phyloP scores from a whole-genome alignment of 2,329 filamentous ascomycete genomes.

The Penicillium aurantiogriseum region DNA sequence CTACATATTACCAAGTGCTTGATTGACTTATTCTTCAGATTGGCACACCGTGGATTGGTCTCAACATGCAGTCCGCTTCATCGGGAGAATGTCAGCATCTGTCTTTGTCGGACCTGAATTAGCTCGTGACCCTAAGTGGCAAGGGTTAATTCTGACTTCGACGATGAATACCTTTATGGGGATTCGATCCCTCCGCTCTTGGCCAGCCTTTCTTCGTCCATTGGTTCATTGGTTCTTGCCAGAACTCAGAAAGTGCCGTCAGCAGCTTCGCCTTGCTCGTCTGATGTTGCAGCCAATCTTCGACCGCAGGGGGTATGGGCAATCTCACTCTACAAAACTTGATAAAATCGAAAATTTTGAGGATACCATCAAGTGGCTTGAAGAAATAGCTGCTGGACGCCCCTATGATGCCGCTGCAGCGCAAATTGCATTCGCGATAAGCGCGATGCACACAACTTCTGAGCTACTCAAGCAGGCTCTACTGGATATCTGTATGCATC shows the following conservation, averaged over 20 bases:
- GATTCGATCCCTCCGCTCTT: not conserved
- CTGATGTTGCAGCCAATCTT: not conserved
- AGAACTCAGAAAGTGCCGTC: not conserved
- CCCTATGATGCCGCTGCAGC: conserved; percentile 13
- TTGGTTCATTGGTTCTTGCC: not conserved
- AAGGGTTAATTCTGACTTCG: not conserved
- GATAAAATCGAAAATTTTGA: too few species aligned
- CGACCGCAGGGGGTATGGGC: not conserved
- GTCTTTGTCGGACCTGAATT: not conserved
- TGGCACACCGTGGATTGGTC: not conserved
- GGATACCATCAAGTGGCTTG: conserved; percentile 20
- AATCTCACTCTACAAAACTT: too few species aligned
- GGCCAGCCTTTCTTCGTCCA: not conserved
- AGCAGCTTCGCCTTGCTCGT: not conserved
- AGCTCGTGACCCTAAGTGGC: not conserved
- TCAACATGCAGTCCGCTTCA: not conserved
- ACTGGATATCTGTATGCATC: not conserved
- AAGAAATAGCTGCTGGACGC: conserved; percentile 12
- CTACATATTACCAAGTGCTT: too few species aligned
- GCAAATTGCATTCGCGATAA: conserved; percentile 19
- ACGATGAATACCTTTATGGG: not conserved
- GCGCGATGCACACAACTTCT: conserved; percentile 16
- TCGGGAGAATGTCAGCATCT: not conserved
- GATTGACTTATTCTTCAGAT: too few species aligned
- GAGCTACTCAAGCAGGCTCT: conserved; percentile 3